A percentile compares a stretch with the other conserved stretches of the same genome.
phyloP scores from a whole-genome alignment of 768 basidiomycete species.

The Mycena sanguinolenta region DNA sequence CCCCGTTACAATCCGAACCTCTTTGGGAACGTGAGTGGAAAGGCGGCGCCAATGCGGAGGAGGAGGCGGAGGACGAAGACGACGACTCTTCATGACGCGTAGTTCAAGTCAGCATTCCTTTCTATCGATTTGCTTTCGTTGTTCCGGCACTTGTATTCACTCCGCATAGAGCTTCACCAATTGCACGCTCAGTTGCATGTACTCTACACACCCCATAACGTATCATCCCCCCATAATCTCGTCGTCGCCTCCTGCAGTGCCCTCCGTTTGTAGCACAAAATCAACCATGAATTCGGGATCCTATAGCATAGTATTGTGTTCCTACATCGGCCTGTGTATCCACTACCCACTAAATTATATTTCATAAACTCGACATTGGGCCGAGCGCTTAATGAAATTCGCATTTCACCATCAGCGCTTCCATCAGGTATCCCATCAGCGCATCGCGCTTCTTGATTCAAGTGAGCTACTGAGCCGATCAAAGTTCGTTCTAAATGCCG shows the following conservation, averaged over 20 bases:
- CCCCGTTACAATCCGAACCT: constrained; percentile 50
- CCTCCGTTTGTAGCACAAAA: constrained; percentile 15
- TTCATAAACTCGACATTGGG: background rate
- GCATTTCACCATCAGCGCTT: too few relatives aligned
- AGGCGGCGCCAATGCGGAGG: constrained; percentile 71
- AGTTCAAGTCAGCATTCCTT: background rate
- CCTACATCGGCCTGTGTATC: background rate
- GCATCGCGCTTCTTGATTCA: too few relatives aligned
- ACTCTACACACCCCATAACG: background rate
- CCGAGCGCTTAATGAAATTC: background rate
- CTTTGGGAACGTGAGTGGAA: constrained; percentile 91
- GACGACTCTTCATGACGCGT: constrained; percentile 48
- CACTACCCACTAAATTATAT: background rate
- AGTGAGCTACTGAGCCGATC: too few relatives aligned
- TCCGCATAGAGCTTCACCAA: constrained; percentile 8
- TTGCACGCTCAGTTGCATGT: constrained; percentile 20
- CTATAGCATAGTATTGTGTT: background rate
- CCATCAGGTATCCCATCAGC: too few relatives aligned
- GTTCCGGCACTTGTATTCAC: constrained; percentile 11
- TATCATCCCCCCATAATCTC: constrained; percentile 1
- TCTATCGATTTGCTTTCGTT: background rate
- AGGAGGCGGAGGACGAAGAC: constrained; percentile 61
- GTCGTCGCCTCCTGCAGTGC: background rate
- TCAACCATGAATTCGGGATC: constrained; percentile 1
- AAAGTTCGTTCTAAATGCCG: too few relatives aligned